Evolutionary conservation across 1,284 basidiomycete genomes (phyloP).

Genomic region (Fistulinella cinereoalba): DNA sequence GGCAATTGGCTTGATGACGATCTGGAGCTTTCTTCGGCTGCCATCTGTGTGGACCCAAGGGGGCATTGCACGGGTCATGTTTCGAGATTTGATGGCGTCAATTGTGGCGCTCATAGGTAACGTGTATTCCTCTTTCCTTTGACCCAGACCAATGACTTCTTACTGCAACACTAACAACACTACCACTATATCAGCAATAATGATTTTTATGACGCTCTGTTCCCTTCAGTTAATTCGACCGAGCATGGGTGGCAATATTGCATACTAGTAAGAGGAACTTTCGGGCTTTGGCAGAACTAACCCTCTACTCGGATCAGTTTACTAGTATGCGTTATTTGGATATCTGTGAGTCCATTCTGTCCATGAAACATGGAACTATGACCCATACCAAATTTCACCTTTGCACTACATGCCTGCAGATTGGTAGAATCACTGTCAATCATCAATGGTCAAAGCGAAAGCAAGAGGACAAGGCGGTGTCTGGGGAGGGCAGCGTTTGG

Average conservation of each 20-base stretch:
- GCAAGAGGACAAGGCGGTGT: neutral
- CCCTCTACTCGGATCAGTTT: neutral
- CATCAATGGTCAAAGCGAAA: neutral
- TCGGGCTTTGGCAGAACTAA: neutral
- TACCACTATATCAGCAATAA: neutral
- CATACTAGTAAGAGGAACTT: neutral
- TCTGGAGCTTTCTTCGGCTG: neutral
- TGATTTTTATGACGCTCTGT: neutral
- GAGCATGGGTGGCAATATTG: neutral
- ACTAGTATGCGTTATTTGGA: constrained; percentile 4
- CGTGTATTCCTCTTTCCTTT: neutral
- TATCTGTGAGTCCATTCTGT: constrained; percentile 14
- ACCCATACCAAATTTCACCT: too few species aligned
- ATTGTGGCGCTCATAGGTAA: neutral
- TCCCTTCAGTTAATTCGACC: neutral
- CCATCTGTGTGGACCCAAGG: neutral
- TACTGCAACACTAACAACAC: too few species aligned
- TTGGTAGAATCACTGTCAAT: neutral
- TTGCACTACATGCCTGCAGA: neutral
- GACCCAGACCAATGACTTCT: too few species aligned
- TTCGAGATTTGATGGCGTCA: neutral
- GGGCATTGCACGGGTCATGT: neutral
- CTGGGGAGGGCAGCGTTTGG: neutral
- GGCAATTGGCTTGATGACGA: constrained; percentile 9
- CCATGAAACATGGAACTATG: too few species aligned